A percentile compares a stretch with the other conserved stretches of the same genome.
phyloP scores from a whole-genome alignment of 208 protist genomes.

The Acanthamoeba triangularis region DNA sequence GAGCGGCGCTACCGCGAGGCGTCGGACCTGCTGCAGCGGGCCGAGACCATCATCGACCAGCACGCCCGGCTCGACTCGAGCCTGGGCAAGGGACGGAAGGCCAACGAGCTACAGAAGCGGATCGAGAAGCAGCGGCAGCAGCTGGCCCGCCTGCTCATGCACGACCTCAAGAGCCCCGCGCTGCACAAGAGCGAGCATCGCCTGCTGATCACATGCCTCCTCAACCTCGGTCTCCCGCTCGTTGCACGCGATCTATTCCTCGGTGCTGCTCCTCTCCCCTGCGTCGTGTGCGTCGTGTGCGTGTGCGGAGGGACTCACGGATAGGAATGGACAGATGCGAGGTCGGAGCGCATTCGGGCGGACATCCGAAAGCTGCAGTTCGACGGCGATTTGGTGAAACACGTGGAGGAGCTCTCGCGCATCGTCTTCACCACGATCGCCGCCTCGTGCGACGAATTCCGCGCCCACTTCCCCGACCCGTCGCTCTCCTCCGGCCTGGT shows the following conservation, averaged over 20 bases:
- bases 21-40: conserved; percentile 21
- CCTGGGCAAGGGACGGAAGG: not conserved
- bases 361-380: conserved; percentile 36
- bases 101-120: not conserved
- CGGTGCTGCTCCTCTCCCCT: not conserved
- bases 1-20: conserved; percentile 17
- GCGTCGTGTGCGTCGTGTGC: not conserved
- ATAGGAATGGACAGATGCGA: not conserved
- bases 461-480: not conserved
- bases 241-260: not conserved
- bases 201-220: not conserved
- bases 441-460: conserved; percentile 4
- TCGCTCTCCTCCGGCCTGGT: not conserved
- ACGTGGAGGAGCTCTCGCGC: conserved; percentile 1
- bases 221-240: conserved; percentile 1
- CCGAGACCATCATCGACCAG: not conserved
- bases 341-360: not conserved
- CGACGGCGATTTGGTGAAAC: conserved; percentile 1
- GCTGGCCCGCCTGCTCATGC: not conserved
- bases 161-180: conserved; percentile 11
- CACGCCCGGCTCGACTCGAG: not conserved
- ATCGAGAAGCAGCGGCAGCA: not conserved
- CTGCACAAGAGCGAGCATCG: conserved; percentile 9
- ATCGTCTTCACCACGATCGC: conserved; percentile 11
- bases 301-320: not conserved